Evolutionary conservation across 1,284 basidiomycete genomes (phyloP), one percentile per base, ranked within the genome.

Genomic region (Chalciporus sp.): DNA sequence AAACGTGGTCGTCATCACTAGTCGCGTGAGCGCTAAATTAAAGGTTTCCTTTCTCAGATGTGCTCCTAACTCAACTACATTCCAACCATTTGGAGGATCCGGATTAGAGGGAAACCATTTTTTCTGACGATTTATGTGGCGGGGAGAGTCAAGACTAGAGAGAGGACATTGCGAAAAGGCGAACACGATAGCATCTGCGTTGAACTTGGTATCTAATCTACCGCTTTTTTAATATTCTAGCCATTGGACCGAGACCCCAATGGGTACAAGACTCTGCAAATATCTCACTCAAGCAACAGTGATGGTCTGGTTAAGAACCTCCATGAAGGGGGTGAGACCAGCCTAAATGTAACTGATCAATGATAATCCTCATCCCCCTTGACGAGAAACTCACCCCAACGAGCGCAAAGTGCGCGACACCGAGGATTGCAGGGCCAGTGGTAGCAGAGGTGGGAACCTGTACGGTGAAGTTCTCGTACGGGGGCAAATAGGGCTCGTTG

Each of bases 261-360:
- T 23, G 23, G 2, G 23, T 3, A 23, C 23, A 23, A 23, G 23
- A 23, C 23, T 23, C 23, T 23, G 3, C 23, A 23, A 23, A 23
- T 23, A 23, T 6, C 23, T 23, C 23, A 23, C 2, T 23, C 23
- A 69, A 3, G 20, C 43, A 42, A 68, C 52, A 7, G 37, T 57
- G 43, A 71, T 49, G 1, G 67, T 69, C 44, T 64, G 66, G 47
- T 71, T 68, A 39, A 71, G 29, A 4, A 40, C 50, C 52, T 71
- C 58, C 47, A 66, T 10, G 11, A 1, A 42, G 1, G 68, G 69
- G 31, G 28, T 58, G 17, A 44, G 19, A 7, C 62, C 62, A 43
- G 59, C 66, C 69, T 67, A 47, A 28, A 7, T 16, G 6, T 49
- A 29, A 42, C 5, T 9, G 27, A 37, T 26, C 16, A 39, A 23